Base-by-base conservation (phyloP, 2,329 filamentous ascomycete genomes). In the Cladosporium oxysporum region DNA sequence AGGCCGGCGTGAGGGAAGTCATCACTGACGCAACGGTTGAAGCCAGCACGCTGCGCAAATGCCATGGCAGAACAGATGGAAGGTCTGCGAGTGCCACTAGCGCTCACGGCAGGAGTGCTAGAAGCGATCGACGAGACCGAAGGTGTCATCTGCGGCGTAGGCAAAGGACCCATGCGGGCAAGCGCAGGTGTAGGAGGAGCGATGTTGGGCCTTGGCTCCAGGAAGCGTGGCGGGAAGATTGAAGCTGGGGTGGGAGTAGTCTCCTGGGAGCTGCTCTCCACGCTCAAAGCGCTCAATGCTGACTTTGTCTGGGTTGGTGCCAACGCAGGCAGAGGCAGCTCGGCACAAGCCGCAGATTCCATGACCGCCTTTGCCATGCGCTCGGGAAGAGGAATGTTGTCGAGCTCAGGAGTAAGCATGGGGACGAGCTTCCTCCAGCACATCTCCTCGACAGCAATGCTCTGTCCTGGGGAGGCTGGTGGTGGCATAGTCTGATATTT, bases 401-500 rank as follows among this genome's bases (percentile, higher is more conserved):
- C 84, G 69, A 88, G 76, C 67, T 87, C 84, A 14, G 86, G 84
- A 18, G 85, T 87, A 67, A 88, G 79, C 41, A 79, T 75, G 2
- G 84, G 85, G 37, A 88, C 82, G 65, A 88, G 78, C 26, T 76
- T 72, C 71, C 79, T 81, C 82, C 82, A 83, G 26, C 69, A 71
- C 5, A 69, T 68, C 8, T 66, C 66, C 18, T 62, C 66, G 16
- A 66, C 60, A 4, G 58, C 35, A 21, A 69, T 63, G 41, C 66
- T 62, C 57, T 69, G 66, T 23, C 70, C 72, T 74, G 76, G 71
- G 47, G 75, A 71, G 44, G 74, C 69, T 10, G 75, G 67, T 67
- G 74, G 68, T 23, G 92, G 91, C 16, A 91, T 93, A 7, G 63
- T 65, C 47, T 65, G 63, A 74, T 93, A 91, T 79, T 91, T 91